phyloP scores from a whole-genome alignment of 176 grass and related monocot genomes.

The Oryza punctata region DNA sequence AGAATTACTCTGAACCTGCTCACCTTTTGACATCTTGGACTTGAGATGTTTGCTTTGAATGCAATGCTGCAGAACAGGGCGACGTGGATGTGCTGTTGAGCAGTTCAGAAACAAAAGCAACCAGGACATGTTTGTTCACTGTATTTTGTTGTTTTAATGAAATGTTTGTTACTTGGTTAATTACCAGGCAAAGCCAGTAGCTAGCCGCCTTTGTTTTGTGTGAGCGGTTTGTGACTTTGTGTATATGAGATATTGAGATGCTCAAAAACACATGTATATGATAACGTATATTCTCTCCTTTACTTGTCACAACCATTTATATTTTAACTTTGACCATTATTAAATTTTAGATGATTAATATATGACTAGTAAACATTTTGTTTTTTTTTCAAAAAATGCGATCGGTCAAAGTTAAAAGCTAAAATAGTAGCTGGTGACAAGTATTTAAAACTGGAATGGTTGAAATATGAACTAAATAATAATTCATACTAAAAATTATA shows the following conservation, averaged over 20 bases:
- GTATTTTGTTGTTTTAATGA: background rate
- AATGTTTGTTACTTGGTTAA: background rate
- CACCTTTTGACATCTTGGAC: background rate
- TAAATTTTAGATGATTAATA: no score
- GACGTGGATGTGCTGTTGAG: background rate
- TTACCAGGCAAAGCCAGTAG: background rate
- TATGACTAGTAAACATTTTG: no score
- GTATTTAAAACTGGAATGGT: no score
- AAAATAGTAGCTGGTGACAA: no score
- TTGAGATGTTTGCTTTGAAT: conserved; percentile 20
- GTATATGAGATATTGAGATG: background rate
- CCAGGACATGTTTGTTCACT: background rate
- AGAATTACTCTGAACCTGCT: conserved; percentile 12
- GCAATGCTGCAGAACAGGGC: conserved; percentile 23
- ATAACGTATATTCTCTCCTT: no score
- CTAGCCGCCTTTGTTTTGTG: background rate
- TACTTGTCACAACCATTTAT: no score
- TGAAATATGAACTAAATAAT: no score
- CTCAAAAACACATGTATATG: no score
- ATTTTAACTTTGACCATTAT: no score
- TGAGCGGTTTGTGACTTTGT: background rate
- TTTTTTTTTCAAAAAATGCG: no score
- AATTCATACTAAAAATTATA: no score
- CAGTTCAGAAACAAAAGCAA: background rate
- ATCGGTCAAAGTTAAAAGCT: no score